Base-by-base conservation (phyloP, 805 yeast species). In the Candida namnaoensis region DNA sequence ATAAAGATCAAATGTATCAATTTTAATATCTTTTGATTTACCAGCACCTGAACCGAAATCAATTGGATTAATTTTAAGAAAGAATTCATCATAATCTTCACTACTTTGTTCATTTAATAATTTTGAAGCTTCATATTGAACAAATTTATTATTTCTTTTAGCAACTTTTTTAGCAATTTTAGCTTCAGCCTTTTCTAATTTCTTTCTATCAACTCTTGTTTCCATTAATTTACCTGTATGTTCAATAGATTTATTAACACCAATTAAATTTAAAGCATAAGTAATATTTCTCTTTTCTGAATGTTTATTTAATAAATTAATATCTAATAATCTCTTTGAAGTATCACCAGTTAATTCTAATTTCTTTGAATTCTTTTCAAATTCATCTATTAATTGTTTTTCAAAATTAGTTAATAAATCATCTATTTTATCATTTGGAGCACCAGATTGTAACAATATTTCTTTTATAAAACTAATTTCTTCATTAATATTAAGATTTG, bases 141-240 rank as follows among this genome's bases (percentile, higher is more conserved):
- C 95, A 58, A 85, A 84, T 58, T 81, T 78, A 60, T 86, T 86
- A 58, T 78, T 77, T 56, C 75, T 66, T 69, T 91, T 91, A 35
- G 96, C 97, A 47, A 93, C 91, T 67, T 93, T 93, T 58, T 95
- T 91, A 23, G 96, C 97, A 59, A 93, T 90, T 71, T 93, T 93
- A 56, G 88, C 79, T 69, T 93, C 99, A 44, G 96, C 99, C 64
- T 91, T 93, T 59, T 90, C 96, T 54, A 93, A 78, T 64, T 93
- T 93, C 79, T 88, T 90, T 72, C 84, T 84, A 62, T 93, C 99
- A 36, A 93, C 99, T 56, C 95, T 78, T 37, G 95, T 81, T 62
- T 93, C 98, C 68, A 88, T 83, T 51, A 82, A 80, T 64, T 96
- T 77, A 43, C 96, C 96, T 0, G 95, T 73, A 47, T 90, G 95